Evolutionary conservation across 768 basidiomycete genomes (phyloP).

Genomic region (Phylloporus arenicola): DNA sequence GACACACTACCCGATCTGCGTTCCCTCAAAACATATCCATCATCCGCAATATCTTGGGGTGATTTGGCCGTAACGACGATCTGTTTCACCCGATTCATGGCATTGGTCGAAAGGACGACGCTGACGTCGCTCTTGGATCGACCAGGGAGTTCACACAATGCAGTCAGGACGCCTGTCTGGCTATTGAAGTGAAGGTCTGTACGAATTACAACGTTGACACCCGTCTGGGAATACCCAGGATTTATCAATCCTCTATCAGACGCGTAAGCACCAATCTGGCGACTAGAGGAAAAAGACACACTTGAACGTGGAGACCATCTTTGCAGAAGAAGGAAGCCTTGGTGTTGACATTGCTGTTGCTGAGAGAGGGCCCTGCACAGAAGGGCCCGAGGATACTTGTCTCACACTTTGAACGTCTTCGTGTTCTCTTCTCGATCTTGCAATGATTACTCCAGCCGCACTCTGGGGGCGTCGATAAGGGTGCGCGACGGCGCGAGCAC

Average conservation of each 20-base stretch:
- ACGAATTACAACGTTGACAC: constrained; percentile 43
- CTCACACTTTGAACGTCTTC: constrained; percentile 28
- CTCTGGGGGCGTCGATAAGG: constrained; percentile 30
- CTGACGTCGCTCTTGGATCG: constrained; percentile 52
- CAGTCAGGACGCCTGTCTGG: constrained; percentile 46
- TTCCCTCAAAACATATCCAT: constrained; percentile 46
- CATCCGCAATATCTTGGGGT: constrained; percentile 37
- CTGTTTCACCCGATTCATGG: constrained; percentile 58
- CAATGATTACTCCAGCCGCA: constrained; percentile 18
- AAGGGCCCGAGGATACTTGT: constrained; percentile 9
- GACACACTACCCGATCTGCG: constrained; percentile 48
- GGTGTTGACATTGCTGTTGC: constrained; percentile 1
- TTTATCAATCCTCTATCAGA: constrained; percentile 23
- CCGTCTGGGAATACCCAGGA: constrained; percentile 17
- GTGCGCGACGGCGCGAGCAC: constrained; percentile 17
- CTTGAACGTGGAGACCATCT: constrained; percentile 17
- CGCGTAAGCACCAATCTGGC: constrained; percentile 8
- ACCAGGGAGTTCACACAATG: constrained; percentile 67
- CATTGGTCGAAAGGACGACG: constrained; percentile 55
- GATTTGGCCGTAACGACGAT: constrained; percentile 49
- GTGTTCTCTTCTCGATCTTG: constrained; percentile 26
- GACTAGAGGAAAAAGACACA: constrained; percentile 9
- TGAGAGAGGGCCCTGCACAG: constrained; percentile 10
- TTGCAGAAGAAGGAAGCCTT: not conserved
- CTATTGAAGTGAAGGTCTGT: constrained; percentile 57